These are phyloP conservation scores for Lentinula detonsa DNA, from an alignment of 768 basidiomycete species.

Conservation along the genomic window DNA sequence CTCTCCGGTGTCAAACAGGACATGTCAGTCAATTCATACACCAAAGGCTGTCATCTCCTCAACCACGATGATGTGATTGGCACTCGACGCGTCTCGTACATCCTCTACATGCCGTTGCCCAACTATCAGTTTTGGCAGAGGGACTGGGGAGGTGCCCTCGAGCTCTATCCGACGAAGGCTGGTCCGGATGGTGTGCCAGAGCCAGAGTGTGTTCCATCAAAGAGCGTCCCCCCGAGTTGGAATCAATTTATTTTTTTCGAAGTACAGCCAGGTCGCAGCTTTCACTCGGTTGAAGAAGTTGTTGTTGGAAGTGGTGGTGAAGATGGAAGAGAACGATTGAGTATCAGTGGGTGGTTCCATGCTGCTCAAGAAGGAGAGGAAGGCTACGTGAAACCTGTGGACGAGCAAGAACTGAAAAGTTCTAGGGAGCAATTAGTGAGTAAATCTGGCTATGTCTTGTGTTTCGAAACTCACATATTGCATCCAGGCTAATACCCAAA, in stretches of 20 bases:
- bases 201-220: constrained; percentile 59
- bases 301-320: constrained; percentile 67
- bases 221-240: constrained; percentile 74
- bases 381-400: constrained; percentile 52
- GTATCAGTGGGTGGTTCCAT: constrained; percentile 98
- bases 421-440: constrained; percentile 91
- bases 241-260: constrained; percentile 86
- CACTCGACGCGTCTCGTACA: constrained; percentile 89
- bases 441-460: constrained; percentile 13
- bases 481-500: constrained; percentile 55
- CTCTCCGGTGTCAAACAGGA: constrained; percentile 90
- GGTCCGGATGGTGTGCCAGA: constrained; percentile 62
- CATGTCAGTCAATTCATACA: constrained; percentile 92
- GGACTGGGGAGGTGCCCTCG: constrained; percentile 91
- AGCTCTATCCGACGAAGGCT: constrained; percentile 75
- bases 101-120: constrained; percentile 91
- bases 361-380: constrained; percentile 87
- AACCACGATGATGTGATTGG: constrained; percentile 99
- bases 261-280: constrained; percentile 93
- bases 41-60: constrained; percentile 86
- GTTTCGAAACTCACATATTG: constrained; percentile 8
- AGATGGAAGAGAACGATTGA: constrained; percentile 70
- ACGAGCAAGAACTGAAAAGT: constrained; percentile 50
- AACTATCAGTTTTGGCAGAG: constrained; percentile 72
- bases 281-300: constrained; percentile 96